Evolutionary conservation across 106 monocot species (phyloP), one percentile per base, ranked within the genome.

Genomic region (Apostasia ramifera): DNA sequence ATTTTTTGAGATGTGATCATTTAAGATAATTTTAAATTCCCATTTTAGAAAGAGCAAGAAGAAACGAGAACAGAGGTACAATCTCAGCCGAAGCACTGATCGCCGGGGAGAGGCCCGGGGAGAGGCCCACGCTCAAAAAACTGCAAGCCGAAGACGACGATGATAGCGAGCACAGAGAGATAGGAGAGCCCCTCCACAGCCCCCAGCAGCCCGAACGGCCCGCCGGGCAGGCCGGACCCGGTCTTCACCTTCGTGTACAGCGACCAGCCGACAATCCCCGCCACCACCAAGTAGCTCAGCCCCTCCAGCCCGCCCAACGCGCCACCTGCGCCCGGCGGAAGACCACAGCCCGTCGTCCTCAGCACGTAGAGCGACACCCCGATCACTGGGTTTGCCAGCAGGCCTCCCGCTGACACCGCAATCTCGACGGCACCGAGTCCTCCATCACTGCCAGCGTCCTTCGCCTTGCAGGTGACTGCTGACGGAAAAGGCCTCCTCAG

Each of bases 291-390:
- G 67, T 97, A 97, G 78, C 89, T 92, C 50, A 92, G 81, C 9
- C 95, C 95, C 63, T 97, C 92, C 71, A 79, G 65, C 26, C 84
- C 95, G 5, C 92, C 89, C 5, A 92, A 8, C 12, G 74, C 67
- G 1, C 84, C 78, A 0, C 77, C 84, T 2, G 89, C 89, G n/a
- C 91, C 89, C 4, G 92, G 89, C 1, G 95, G 92, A 5, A 97
- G 82, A 1, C 92, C 92, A 47, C 95, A 97, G 1, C 95, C 92
- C n/a, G 92, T 89, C 52, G 91, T 97, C 79, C 87, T 86, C 49
- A 92, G 86, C 60, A 80, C 68, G 80, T 89, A 89, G 11, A 97
- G 86, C 4, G 89, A 97, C 42, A 43, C 53, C 0, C 77, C 86
- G 41, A 92, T 89, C 41, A 89, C 76, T n/a, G 95, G 89, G 71